Conservation (phyloP, 805 yeast species). For the Cyberlindnera sargentensis region DNA sequence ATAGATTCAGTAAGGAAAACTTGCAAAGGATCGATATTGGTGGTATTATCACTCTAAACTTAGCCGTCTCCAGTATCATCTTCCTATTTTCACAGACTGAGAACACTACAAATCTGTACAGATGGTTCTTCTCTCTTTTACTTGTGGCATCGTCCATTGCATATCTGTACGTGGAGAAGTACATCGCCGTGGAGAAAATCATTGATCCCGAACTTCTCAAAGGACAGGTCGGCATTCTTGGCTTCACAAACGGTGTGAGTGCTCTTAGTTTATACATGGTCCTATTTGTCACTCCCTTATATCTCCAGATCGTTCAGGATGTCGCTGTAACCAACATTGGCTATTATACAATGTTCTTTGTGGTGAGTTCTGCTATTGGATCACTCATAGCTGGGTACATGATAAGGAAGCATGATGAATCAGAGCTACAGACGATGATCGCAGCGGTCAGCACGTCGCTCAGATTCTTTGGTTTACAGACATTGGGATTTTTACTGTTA, state of each 20-base stretch:
- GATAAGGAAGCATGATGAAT: conserved; percentile 20
- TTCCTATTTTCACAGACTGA: conserved; percentile 27
- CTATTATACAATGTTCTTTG: conserved; percentile 33
- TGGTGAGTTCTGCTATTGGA: conserved; percentile 33
- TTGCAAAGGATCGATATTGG: conserved; percentile 33
- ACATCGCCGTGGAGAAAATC: conserved; percentile 31
- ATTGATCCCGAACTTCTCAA: conserved; percentile 33
- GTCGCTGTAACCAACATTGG: conserved; percentile 33
- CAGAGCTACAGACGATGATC: conserved; percentile 18
- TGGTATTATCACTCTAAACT: conserved; percentile 32
- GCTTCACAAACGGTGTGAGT: conserved; percentile 31
- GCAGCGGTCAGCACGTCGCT: conserved; percentile 15
- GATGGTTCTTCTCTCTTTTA: conserved; percentile 7
- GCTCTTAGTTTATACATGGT: conserved; percentile 29
- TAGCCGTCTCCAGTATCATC: conserved; percentile 28
- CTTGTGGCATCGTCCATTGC: conserved; percentile 11
- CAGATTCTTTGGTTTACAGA: conserved; percentile 12
- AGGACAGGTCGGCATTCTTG: conserved; percentile 33
- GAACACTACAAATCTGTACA: conserved; percentile 7
- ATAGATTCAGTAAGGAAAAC: conserved; percentile 26
- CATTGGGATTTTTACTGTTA: conserved; percentile 15
- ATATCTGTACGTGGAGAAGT: conserved; percentile 30
- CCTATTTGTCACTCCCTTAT: conserved; percentile 33
- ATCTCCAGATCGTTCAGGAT: conserved; percentile 37
- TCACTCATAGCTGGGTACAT: conserved; percentile 32